A percentile compares a stretch with the other conserved stretches of the same genome.
phyloP scores from a whole-genome alignment of 345 rosid species.

The Lepidium sativum region DNA sequence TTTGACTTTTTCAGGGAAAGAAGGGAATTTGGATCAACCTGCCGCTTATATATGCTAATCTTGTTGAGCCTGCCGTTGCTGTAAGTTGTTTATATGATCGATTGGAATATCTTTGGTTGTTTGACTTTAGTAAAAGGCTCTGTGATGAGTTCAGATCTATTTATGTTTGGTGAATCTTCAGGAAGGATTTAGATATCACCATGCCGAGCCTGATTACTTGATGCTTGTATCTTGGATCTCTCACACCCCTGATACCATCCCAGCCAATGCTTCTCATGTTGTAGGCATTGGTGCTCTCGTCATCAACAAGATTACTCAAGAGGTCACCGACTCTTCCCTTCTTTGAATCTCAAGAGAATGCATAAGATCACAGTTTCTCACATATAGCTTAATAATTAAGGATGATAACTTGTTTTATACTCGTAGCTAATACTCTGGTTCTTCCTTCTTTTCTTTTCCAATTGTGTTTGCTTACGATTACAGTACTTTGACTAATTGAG shows the following conservation, averaged over 20 bases:
- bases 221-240: constrained; percentile 73
- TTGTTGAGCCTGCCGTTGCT: constrained; percentile 35
- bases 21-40: constrained; percentile 68
- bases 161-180: constrained; percentile 18
- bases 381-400: neutral
- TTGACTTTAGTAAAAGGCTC: neutral
- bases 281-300: constrained; percentile 69
- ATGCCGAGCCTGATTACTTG: constrained; percentile 58
- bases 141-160: neutral
- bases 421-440: neutral
- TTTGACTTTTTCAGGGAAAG: constrained; percentile 43
- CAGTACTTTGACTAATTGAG: neutral
- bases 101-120: neutral
- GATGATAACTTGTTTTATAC: neutral
- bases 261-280: constrained; percentile 62
- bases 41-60: constrained; percentile 38
- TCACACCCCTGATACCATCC: constrained; percentile 32
- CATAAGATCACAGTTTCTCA: neutral
- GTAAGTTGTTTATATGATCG: neutral
- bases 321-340: constrained; percentile 30
- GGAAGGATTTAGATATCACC: constrained; percentile 64
- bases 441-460: neutral
- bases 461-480: neutral
- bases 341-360: neutral
- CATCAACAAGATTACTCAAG: constrained; percentile 33